Evolutionary conservation across 768 basidiomycete genomes (phyloP), one percentile per base, ranked within the genome.

Genomic region (Strobilomyces echinocephalus): DNA sequence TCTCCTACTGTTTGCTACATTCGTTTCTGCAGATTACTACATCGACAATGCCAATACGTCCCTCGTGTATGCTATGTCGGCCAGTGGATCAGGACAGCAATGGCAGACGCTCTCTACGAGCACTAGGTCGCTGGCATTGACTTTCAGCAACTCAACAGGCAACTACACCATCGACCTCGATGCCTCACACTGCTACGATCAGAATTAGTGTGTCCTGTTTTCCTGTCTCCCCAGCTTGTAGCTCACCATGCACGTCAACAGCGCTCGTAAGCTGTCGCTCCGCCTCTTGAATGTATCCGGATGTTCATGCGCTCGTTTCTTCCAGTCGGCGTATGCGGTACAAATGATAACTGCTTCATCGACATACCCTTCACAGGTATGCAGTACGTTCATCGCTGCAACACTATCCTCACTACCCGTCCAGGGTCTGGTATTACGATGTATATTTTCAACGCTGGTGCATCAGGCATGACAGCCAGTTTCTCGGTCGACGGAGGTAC

Each of bases 371-470:
- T 65, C 21, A 46, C 8, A 36, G 64, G 65, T 60, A 48, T 15
- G 54, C 8, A 30, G 20, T 28, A 1, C 6, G 26, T 50, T 33
- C 3, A 39, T 41, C 21, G 2, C 1, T 15, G 6, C 34, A 9
- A 35, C 33, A 1, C 21, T 21, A 15, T 8, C 28, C 20, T 53
- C 21, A 60, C 9, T 20, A 0, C 39, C 16, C 12, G 36, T 41
- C 31, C 16, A 66, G 65, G 66, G 21, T 63, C 65, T 0, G 66
- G 65, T 11, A 66, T 66, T 46, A 52, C 59, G 31, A 61, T 68
- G 51, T 68, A 66, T 40, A 61, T 68, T 24, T 63, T 52, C 30
- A 60, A 41, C 8, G 63, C 63, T 5, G 66, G 65, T 1, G 0
- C 21, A 0, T 40, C 56, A 7, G 66, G 66, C 48, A 61, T 59